These are phyloP conservation scores for Colletotrichum sublineola DNA, from an alignment of 2,329 filamentous ascomycete species.

Conservation along the genomic window DNA sequence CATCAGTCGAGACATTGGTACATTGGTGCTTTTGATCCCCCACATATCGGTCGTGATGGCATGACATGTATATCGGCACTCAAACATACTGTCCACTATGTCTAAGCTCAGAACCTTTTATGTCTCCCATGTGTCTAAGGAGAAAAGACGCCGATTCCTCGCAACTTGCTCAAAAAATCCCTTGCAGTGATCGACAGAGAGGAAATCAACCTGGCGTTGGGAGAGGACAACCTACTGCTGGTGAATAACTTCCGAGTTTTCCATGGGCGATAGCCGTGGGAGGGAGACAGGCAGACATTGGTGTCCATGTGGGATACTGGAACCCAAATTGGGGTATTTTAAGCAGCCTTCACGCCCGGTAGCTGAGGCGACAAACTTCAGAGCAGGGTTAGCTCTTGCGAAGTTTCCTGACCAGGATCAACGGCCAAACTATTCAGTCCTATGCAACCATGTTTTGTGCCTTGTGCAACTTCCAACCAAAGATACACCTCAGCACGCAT, in stretches of 20 bases:
- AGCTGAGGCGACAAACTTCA: not conserved
- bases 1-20: conserved; percentile 42
- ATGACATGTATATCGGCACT: no score
- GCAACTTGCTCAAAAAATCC: conserved; percentile 35
- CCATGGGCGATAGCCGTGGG: conserved; percentile 37
- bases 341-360: no score
- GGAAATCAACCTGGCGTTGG: conserved; percentile 41
- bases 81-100: no score
- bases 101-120: no score
- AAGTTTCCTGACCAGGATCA: no score
- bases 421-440: no score
- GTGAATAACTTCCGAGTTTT: conserved; percentile 44
- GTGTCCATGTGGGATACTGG: conserved; percentile 37
- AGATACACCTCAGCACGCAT: no score
- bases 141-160: conserved; percentile 38
- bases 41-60: conserved; percentile 40
- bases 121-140: conserved; percentile 42
- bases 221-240: conserved; percentile 42
- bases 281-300: conserved; percentile 36
- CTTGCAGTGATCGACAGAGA: conserved; percentile 43
- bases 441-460: no score
- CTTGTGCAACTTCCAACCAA: no score
- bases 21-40: conserved; percentile 42
- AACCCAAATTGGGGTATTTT: conserved; percentile 20
- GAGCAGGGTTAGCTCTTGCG: not conserved